Evolutionary conservation across 129 eudicot genomes (phyloP), one percentile per base, ranked within the genome.

Genomic region (Rutidosis leptorrhynchoides): DNA sequence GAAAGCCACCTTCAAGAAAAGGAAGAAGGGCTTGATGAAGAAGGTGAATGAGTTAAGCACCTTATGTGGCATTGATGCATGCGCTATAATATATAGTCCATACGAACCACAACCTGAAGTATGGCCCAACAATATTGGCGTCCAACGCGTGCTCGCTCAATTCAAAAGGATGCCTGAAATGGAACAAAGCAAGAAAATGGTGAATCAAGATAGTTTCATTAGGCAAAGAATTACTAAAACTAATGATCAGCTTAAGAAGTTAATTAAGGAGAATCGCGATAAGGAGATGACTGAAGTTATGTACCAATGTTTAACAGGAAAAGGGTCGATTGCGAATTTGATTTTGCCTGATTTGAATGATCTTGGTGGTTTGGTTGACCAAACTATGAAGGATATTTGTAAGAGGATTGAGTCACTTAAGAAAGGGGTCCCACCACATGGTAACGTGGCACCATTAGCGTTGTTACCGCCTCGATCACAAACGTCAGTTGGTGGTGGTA

Each of bases 251-350:
- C 69, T 78, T 16, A 71, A 78, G 33, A 78, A 78, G 64, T 73
- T 65, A 27, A 40, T 63, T 35, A 76, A 49, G 67, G 87, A 82
- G 9, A 85, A 85, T n/a, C 61, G 83, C 0, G 87, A 79, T 68
- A 82, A 82, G 68, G 81, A 82, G 69, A 76, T 85, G 56, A 79
- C 83, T 5, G 81, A 79, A 28, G 62, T 84, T 1, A 81, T 84
- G 86, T 79, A 74, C 65, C 82, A 78, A 62, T 81, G 90, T 28
- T 46, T 84, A 70, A 65, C 67, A 0, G 90, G 82, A 1, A 75
- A 60, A 69, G 83, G 83, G n/a, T 80, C 78, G 1, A 56, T 84
- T 22, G 72, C 81, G 1, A 78, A 74, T 42, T 64, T 81, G 75
- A 74, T 33, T 7, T 2, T 76, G 76, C 45, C 75, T 0, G 87